Conservation (phyloP, 78 protist genomes). For the Chrysochromulina parva region DNA sequence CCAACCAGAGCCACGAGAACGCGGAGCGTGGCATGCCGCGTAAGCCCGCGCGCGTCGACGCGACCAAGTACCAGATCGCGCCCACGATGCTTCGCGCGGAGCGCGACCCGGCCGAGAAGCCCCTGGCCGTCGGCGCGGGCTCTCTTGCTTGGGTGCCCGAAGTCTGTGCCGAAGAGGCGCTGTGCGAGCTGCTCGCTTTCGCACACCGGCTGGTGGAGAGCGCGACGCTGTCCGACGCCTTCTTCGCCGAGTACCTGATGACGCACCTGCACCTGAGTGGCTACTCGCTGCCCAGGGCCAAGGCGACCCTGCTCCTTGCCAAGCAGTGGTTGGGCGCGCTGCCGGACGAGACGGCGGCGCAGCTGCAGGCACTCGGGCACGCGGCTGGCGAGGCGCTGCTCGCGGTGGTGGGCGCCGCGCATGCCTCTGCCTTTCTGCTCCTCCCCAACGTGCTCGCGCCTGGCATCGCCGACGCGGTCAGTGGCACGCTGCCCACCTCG, state of each 20-base stretch:
- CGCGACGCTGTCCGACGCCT: neutral
- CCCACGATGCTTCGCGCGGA: neutral
- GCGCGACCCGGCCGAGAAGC: neutral
- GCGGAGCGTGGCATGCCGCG: neutral
- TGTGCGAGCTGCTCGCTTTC: neutral
- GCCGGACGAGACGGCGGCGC: neutral
- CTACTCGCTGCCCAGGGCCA: neutral
- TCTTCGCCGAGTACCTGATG: neutral
- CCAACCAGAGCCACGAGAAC: too few species aligned
- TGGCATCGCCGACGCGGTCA: too few species aligned
- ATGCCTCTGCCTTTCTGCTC: neutral
- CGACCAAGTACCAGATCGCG: neutral
- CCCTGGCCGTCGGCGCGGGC: too few species aligned
- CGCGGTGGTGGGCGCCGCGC: neutral
- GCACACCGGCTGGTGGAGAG: neutral
- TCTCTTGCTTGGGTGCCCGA: too few species aligned
- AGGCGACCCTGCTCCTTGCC: neutral
- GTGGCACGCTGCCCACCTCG: too few species aligned
- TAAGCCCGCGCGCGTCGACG: neutral
- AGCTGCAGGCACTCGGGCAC: neutral
- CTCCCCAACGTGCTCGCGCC: too few species aligned
- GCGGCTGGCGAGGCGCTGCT: neutral
- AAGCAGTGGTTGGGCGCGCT: neutral
- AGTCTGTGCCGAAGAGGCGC: neutral
- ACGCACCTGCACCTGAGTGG: neutral